Evolutionary conservation across 2,329 filamentous ascomycete species (phyloP).

Genomic region (Pezizomycotina sp.): DNA sequence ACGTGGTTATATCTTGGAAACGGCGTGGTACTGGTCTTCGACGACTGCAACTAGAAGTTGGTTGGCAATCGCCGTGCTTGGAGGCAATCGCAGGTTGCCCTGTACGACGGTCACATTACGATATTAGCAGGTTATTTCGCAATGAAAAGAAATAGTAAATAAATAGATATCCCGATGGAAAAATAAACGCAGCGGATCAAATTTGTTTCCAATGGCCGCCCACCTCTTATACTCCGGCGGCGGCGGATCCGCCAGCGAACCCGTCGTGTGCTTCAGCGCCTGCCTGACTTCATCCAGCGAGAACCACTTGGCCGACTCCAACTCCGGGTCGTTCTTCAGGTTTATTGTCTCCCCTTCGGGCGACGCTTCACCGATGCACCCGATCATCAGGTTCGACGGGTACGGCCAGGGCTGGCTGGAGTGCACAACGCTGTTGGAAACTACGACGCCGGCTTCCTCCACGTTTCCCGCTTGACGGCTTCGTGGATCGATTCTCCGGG

Average conservation of each 20-base stretch:
- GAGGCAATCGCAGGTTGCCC: conserved; percentile 64
- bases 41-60: conserved; percentile 67
- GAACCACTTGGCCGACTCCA: conserved; percentile 77
- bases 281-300: conserved; percentile 60
- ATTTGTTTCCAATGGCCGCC: background rate
- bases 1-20: conserved; percentile 14
- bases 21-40: conserved; percentile 35
- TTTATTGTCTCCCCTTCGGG: conserved; percentile 65
- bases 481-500: conserved; percentile 74
- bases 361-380: conserved; percentile 69
- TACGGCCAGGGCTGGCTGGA: conserved; percentile 80
- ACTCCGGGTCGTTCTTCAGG: conserved; percentile 74
- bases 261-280: conserved; percentile 50
- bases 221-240: conserved; percentile 6
- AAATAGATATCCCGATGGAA: background rate
- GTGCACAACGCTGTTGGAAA: conserved; percentile 65
- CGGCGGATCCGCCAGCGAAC: conserved; percentile 31
- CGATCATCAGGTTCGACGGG: conserved; percentile 72
- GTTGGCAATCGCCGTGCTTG: conserved; percentile 79
- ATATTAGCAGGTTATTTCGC: background rate
- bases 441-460: conserved; percentile 64
- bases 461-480: conserved; percentile 65
- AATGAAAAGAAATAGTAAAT: background rate
- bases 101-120: conserved; percentile 48
- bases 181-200: background rate